Conservation (phyloP, 2,329 filamentous ascomycete species). For the Colletotrichum salicis region DNA sequence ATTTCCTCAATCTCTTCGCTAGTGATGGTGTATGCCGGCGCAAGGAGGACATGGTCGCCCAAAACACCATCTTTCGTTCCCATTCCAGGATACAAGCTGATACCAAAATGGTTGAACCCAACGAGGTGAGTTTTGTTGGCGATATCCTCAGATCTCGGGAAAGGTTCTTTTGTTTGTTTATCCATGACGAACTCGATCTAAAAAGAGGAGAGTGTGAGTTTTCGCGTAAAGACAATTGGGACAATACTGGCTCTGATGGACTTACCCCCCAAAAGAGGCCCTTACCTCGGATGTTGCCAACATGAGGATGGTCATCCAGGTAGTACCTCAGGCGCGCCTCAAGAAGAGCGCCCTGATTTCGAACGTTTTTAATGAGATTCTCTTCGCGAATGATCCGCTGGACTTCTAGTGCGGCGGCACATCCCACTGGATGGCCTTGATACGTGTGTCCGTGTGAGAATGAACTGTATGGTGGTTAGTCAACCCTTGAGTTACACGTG, state of each 20-base stretch:
- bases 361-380: slow-evolving; percentile 68
- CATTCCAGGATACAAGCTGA: slow-evolving; percentile 55
- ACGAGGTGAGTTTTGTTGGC: slow-evolving; percentile 43
- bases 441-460: slow-evolving; percentile 69
- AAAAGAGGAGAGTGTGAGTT: too few species aligned
- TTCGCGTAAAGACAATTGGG: not conserved
- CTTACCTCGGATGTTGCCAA: slow-evolving; percentile 44
- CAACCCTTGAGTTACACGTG: fast-evolving
- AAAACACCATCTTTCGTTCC: slow-evolving; percentile 39
- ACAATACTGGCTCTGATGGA: too few species aligned
- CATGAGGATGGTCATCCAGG: slow-evolving; percentile 40
- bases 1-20: slow-evolving; percentile 35
- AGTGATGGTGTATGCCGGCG: slow-evolving; percentile 34
- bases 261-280: slow-evolving; percentile 45
- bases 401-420: slow-evolving; percentile 71
- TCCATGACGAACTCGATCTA: slow-evolving; percentile 43
- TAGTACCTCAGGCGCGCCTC: slow-evolving; percentile 36
- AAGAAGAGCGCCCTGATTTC: slow-evolving; percentile 56
- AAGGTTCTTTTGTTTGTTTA: slow-evolving; percentile 42
- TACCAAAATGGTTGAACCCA: slow-evolving; percentile 56
- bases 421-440: slow-evolving; percentile 69
- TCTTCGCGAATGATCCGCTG: slow-evolving; percentile 68
- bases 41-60: slow-evolving; percentile 41
- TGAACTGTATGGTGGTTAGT: slow-evolving; percentile 21
- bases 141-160: slow-evolving; percentile 43